Evolutionary conservation across 1,284 basidiomycete species (phyloP).

Genomic region (Vanrija pseudolonga): DNA sequence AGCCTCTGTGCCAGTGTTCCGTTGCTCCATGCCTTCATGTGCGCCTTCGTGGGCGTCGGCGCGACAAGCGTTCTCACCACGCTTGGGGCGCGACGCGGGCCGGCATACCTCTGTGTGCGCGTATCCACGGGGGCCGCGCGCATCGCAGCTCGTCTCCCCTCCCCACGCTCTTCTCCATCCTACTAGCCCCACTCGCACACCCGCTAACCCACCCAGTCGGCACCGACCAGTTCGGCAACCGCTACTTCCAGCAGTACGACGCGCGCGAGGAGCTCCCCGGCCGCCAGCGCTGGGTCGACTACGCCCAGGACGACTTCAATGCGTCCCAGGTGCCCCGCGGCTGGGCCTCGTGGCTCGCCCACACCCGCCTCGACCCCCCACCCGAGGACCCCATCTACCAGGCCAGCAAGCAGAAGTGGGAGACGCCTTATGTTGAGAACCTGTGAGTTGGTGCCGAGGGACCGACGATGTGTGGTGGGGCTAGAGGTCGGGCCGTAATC

Average conservation of each 20-base stretch:
- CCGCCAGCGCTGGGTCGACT: slow-evolving; percentile 92
- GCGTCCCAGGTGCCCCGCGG: slow-evolving; percentile 85
- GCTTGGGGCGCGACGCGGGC: no score
- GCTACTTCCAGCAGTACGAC: slow-evolving; percentile 85
- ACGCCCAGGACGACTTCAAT: slow-evolving; percentile 79
- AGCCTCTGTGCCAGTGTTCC: no score
- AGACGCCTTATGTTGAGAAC: slow-evolving; percentile 46
- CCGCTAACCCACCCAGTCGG: slow-evolving; percentile 55
- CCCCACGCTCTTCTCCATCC: not conserved
- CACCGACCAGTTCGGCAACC: slow-evolving; percentile 85
- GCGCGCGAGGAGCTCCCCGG: slow-evolving; percentile 79
- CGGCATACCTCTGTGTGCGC: no score
- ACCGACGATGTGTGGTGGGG: no score
- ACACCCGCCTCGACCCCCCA: slow-evolving; percentile 79
- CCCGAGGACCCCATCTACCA: slow-evolving; percentile 68
- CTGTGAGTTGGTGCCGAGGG: slow-evolving; percentile 56
- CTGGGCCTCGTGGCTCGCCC: slow-evolving; percentile 92
- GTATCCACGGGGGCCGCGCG: no score
- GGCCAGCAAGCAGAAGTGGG: slow-evolving; percentile 69
- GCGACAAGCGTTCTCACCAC: no score
- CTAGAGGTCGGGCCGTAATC: no score
- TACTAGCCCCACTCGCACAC: not conserved
- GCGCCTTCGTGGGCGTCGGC: no score
- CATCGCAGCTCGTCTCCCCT: not conserved
- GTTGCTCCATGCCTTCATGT: no score